Evolutionary conservation across 257 asterid genomes (phyloP).

Genomic region (Capsicum pubescens): DNA sequence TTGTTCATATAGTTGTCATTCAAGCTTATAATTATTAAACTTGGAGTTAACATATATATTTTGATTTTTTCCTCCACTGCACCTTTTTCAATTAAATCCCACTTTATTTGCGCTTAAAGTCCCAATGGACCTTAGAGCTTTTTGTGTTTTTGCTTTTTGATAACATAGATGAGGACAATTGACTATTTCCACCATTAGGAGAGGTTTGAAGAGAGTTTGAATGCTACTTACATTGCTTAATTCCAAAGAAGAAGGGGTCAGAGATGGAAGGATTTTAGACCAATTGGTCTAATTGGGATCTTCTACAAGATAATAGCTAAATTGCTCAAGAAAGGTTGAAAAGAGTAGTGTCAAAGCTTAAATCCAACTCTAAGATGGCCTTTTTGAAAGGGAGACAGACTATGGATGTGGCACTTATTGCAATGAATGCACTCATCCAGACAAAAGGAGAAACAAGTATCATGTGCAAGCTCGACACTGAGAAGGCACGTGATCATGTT

Average conservation of each 20-base stretch:
- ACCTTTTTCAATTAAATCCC: no score
- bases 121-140: no score
- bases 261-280: background rate
- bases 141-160: no score
- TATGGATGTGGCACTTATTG: background rate
- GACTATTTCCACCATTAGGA: background rate
- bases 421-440: background rate
- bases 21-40: no score
- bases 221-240: background rate
- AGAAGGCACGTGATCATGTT: background rate
- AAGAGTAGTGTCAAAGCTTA: conserved; percentile 1
- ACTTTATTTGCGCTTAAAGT: no score
- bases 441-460: background rate
- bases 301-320: background rate
- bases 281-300: background rate
- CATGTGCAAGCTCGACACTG: background rate
- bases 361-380: background rate
- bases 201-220: background rate
- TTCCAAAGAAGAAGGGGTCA: background rate
- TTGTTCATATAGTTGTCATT: no score
- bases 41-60: no score
- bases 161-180: background rate
- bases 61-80: no score
- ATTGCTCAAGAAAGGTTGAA: background rate
- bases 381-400: background rate